A percentile compares a stretch with the other conserved stretches of the same genome.
Conservation (phyloP, 1,284 basidiomycete species). For the Fomitiporia mediterranea region DNA sequence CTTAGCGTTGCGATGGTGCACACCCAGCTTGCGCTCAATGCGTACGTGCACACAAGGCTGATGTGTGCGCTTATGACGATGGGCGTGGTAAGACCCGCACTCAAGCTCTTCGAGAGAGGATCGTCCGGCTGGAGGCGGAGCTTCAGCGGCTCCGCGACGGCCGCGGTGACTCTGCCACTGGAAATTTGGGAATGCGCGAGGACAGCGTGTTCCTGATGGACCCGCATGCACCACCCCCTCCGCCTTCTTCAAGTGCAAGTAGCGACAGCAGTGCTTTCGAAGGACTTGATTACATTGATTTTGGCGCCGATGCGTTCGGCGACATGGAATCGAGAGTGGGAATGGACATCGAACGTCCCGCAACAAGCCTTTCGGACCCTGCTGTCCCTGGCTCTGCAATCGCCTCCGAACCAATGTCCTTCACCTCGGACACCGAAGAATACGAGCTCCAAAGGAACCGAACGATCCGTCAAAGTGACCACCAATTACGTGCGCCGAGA, state of each 20-base stretch:
- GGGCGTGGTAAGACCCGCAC: slow-evolving; percentile 44
- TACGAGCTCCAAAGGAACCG: not conserved
- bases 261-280: not conserved
- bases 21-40: slow-evolving; percentile 42
- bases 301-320: not conserved
- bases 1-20: slow-evolving; percentile 39
- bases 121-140: slow-evolving; percentile 36
- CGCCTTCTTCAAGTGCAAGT: not conserved
- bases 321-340: not conserved
- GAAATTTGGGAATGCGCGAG: slow-evolving; percentile 16
- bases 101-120: slow-evolving; percentile 42
- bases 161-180: slow-evolving; percentile 19
- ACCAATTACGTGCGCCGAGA: not conserved
- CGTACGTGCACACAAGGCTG: slow-evolving; percentile 37
- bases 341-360: slow-evolving; percentile 3
- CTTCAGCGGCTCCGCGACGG: slow-evolving; percentile 41
- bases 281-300: not conserved
- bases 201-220: slow-evolving; percentile 36
- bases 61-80: slow-evolving; percentile 43
- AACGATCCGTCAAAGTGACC: not conserved
- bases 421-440: not conserved
- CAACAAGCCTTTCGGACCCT: slow-evolving; percentile 1
- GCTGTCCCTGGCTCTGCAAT: not conserved
- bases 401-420: not conserved
- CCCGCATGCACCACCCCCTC: slow-evolving; percentile 29